Evolutionary conservation across 495 filamentous ascomycete genomes (phyloP).

Genomic region (Penicillium riverlandense): DNA sequence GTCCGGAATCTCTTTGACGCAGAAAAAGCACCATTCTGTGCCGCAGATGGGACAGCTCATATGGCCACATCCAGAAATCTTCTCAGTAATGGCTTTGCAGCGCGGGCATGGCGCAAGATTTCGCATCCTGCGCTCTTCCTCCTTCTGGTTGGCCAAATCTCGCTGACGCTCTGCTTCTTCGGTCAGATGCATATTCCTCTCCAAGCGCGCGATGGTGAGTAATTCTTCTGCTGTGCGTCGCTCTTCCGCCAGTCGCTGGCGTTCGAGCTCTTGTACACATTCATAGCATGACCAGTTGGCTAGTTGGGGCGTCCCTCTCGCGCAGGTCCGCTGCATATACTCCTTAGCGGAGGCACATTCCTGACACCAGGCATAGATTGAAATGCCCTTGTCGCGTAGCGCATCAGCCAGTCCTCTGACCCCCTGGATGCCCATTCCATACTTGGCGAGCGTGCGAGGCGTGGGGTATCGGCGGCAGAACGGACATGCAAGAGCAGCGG

Average conservation of each 20-base stretch:
- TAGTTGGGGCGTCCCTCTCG: conserved; percentile 18
- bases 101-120: conserved; percentile 23
- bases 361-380: conserved; percentile 36
- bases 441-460: conserved; percentile 18
- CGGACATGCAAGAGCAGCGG: conserved; percentile 31
- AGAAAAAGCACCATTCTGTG: conserved; percentile 28
- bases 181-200: not conserved
- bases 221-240: not conserved
- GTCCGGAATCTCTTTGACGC: conserved; percentile 8
- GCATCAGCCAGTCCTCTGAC: conserved; percentile 18
- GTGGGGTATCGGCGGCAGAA: conserved; percentile 34
- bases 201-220: not conserved
- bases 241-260: not conserved
- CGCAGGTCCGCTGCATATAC: conserved; percentile 25
- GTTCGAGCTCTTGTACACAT: conserved; percentile 8
- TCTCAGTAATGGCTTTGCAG: conserved; percentile 22
- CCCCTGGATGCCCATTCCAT: conserved; percentile 9
- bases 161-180: not conserved
- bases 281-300: conserved; percentile 22
- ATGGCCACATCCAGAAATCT: conserved; percentile 28
- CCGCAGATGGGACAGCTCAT: conserved; percentile 26
- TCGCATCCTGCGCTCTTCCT: not conserved
- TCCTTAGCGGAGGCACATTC: conserved; percentile 24
- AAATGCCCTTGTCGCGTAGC: conserved; percentile 22
- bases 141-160: not conserved